phyloP scores from a whole-genome alignment of 2,329 filamentous ascomycete genomes.

The Cordyceps cateniannulata region DNA sequence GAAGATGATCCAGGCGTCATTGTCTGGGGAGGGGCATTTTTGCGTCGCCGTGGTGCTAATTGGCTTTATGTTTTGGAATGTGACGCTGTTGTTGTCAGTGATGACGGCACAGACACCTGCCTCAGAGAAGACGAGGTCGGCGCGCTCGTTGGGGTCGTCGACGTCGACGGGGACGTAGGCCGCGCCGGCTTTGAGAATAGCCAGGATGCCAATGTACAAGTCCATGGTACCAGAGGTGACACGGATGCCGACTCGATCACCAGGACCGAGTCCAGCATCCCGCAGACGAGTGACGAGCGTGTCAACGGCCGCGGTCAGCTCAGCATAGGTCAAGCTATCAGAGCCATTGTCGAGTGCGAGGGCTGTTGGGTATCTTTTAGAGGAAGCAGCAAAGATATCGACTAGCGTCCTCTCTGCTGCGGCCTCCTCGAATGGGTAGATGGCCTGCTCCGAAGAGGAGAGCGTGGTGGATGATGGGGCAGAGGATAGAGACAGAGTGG shows the following conservation, averaged over 20 bases:
- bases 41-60: background rate
- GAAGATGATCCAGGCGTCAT: conserved; percentile 22
- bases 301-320: conserved; percentile 11
- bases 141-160: conserved; percentile 19
- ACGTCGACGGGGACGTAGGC: conserved; percentile 20
- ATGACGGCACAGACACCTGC: conserved; percentile 16
- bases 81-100: conserved; percentile 15
- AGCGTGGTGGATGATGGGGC: background rate
- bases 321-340: conserved; percentile 11
- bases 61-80: conserved; percentile 1
- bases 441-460: background rate
- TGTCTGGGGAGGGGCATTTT: conserved; percentile 8
- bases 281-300: conserved; percentile 9
- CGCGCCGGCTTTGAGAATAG: conserved; percentile 16
- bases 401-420: conserved; percentile 15
- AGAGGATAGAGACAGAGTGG: background rate
- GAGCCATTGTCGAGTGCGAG: conserved; percentile 17
- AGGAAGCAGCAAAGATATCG: conserved; percentile 16
- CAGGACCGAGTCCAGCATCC: conserved; percentile 14
- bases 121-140: conserved; percentile 17
- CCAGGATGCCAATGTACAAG: conserved; percentile 18
- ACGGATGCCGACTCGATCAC: conserved; percentile 17
- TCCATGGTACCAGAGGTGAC: conserved; percentile 17
- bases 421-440: conserved; percentile 6
- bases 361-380: conserved; percentile 8